Evolutionary conservation across 2,329 filamentous ascomycete genomes (phyloP).

Genomic region (Claviceps maximensis): DNA sequence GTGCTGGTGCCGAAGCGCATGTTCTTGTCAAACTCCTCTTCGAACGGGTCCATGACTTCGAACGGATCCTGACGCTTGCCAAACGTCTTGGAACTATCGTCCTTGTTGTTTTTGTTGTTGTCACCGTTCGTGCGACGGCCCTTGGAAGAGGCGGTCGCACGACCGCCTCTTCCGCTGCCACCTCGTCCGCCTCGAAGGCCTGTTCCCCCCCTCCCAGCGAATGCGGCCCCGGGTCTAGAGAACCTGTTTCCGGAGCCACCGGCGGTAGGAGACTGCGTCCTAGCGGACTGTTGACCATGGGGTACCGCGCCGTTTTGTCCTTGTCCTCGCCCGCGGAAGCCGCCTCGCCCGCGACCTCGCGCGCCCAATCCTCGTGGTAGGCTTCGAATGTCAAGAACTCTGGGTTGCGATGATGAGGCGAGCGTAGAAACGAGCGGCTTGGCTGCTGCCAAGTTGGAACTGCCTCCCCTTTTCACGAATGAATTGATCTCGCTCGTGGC

Average conservation of each 20-base stretch:
- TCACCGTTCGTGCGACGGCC: slow-evolving; percentile 13
- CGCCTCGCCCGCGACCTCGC: slow-evolving; percentile 16
- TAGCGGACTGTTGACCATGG: background rate
- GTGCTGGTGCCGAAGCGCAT: slow-evolving; percentile 22
- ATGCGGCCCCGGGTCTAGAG: slow-evolving; percentile 4
- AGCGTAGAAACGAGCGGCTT: background rate
- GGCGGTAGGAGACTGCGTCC: slow-evolving; percentile 2
- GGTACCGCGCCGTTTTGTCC: slow-evolving; percentile 3
- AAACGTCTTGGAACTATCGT: slow-evolving; percentile 5
- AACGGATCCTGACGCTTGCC: slow-evolving; percentile 13
- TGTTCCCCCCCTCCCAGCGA: slow-evolving; percentile 1
- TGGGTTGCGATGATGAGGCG: slow-evolving; percentile 12
- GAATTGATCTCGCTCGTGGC: slow-evolving; percentile 22
- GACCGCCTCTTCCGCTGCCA: slow-evolving; percentile 7
- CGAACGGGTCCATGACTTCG: slow-evolving; percentile 18
- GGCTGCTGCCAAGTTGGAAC: background rate
- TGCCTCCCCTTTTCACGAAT: slow-evolving; percentile 11
- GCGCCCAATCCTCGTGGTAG: slow-evolving; percentile 19
- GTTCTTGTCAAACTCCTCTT: slow-evolving; percentile 21
- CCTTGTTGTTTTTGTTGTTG: slow-evolving; percentile 13
- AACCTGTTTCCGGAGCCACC: slow-evolving; percentile 9
- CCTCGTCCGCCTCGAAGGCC: slow-evolving; percentile 9
- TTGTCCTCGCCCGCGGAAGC: slow-evolving; percentile 10
- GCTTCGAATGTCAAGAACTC: slow-evolving; percentile 26
- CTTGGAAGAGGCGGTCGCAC: slow-evolving; percentile 7